phyloP scores from a whole-genome alignment of 164 flowering plant genomes.

The Euptelea pleiosperma region DNA sequence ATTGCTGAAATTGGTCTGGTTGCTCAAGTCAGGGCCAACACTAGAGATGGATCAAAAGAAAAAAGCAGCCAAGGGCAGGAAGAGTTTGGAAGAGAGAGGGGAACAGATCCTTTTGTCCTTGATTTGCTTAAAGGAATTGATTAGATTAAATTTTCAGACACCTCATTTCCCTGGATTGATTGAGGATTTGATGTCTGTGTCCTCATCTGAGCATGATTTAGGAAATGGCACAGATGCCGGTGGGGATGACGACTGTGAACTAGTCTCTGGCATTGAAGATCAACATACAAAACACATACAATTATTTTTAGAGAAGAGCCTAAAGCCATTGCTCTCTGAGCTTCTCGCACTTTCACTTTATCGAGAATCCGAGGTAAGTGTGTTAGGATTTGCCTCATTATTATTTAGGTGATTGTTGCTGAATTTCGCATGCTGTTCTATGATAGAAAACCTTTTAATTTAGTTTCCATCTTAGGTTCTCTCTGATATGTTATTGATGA shows the following conservation, averaged over 20 bases:
- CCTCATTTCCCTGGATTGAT: conserved; percentile 34
- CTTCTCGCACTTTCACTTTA: conserved; percentile 46
- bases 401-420: neutral
- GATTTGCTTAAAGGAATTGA: conserved; percentile 61
- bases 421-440: neutral
- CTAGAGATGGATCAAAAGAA: conserved; percentile 31
- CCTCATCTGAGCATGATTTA: conserved; percentile 19
- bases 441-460: conserved; percentile 2
- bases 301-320: conserved; percentile 39
- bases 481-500: conserved; percentile 50
- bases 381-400: neutral
- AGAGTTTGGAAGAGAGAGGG: conserved; percentile 38
- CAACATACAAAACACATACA: conserved; percentile 30
- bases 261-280: conserved; percentile 32
- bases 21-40: conserved; percentile 41
- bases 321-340: conserved; percentile 59
- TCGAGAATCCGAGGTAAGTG: conserved; percentile 60
- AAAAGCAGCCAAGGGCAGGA: conserved; percentile 44
- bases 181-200: conserved; percentile 43
- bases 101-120: conserved; percentile 49
- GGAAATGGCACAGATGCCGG: conserved; percentile 12
- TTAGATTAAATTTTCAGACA: conserved; percentile 26
- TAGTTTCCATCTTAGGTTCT: conserved; percentile 40
- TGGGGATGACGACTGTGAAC: conserved; percentile 28
- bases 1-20: conserved; percentile 48